Conservation (phyloP, 768 basidiomycete genomes). For the Mycena chlorophos region DNA sequence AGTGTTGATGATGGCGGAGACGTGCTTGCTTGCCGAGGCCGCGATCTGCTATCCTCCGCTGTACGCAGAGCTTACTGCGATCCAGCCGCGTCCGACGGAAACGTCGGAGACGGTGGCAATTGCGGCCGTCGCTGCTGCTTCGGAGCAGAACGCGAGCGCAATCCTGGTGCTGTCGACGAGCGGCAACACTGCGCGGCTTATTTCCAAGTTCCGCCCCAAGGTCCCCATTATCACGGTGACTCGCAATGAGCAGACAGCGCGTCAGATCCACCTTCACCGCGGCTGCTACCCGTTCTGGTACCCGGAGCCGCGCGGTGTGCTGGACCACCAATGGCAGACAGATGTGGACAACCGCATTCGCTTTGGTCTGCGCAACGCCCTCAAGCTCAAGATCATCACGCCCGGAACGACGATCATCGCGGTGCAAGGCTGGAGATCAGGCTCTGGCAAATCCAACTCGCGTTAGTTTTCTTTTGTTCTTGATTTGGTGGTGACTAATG, state of each 20-base stretch:
- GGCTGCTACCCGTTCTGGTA: slow-evolving; percentile 98
- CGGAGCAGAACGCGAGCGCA: slow-evolving; percentile 92
- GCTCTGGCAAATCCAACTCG: slow-evolving; percentile 94
- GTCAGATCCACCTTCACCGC: slow-evolving; percentile 95
- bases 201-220: slow-evolving; percentile 93
- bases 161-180: slow-evolving; percentile 96
- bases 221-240: slow-evolving; percentile 99
- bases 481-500: not conserved
- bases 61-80: slow-evolving; percentile 81
- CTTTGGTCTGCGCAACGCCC: slow-evolving; percentile 82
- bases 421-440: slow-evolving; percentile 99
- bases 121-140: slow-evolving; percentile 92
- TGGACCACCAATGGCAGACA: slow-evolving; percentile 91
- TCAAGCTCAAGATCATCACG: slow-evolving; percentile 82
- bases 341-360: slow-evolving; percentile 94
- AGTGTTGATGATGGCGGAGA: slow-evolving; percentile 99
- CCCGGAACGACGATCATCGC: slow-evolving; percentile 89
- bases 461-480: not conserved
- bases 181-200: slow-evolving; percentile 91
- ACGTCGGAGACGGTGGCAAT: slow-evolving; percentile 96
- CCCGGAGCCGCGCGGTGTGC: slow-evolving; percentile 88
- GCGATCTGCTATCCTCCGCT: slow-evolving; percentile 94
- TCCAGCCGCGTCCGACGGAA: slow-evolving; percentile 85
- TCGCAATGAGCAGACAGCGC: slow-evolving; percentile 91
- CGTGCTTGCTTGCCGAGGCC: slow-evolving; percentile 92